A percentile compares a stretch with the other conserved stretches of the same genome.
Evolutionary conservation across 1,139 yeast species (phyloP).

Genomic region (Pichia norvegensis): DNA sequence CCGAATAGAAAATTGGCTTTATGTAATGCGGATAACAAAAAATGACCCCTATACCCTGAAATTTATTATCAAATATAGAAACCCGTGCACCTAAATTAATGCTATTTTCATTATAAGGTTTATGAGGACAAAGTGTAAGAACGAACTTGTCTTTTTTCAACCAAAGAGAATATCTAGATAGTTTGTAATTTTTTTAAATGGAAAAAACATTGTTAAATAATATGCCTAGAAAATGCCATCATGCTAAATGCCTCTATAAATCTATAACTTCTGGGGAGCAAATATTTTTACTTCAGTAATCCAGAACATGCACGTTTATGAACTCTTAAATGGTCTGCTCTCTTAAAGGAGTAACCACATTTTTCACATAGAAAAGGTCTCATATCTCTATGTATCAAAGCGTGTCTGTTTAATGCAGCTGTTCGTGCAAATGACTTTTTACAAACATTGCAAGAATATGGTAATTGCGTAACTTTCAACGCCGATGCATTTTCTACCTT

Average conservation of each 20-base stretch:
- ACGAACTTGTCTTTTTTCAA: no score
- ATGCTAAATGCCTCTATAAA: background rate
- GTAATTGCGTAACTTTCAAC: background rate
- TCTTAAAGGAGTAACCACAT: slow-evolving; percentile 23
- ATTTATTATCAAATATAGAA: background rate
- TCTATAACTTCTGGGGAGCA: background rate
- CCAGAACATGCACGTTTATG: slow-evolving; percentile 14
- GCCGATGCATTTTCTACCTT: background rate
- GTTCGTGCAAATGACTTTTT: slow-evolving; percentile 20
- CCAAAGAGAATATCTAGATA: no score
- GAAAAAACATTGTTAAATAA: background rate
- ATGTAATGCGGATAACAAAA: background rate
- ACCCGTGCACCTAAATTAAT: no score
- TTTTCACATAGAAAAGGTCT: slow-evolving; percentile 22
- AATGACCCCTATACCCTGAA: background rate
- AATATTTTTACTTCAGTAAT: no score
- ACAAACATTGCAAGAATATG: slow-evolving; percentile 18
- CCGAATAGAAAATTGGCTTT: background rate
- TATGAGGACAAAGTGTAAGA: no score
- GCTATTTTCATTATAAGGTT: no score
- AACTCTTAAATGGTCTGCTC: slow-evolving; percentile 23
- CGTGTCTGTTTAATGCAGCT: slow-evolving; percentile 22
- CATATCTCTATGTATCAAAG: slow-evolving; percentile 20
- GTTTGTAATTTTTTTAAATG: no score
- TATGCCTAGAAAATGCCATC: background rate